Evolutionary conservation across 73 alveolate genomes (phyloP).

Genomic region (Tetrahymena malaccensis): DNA sequence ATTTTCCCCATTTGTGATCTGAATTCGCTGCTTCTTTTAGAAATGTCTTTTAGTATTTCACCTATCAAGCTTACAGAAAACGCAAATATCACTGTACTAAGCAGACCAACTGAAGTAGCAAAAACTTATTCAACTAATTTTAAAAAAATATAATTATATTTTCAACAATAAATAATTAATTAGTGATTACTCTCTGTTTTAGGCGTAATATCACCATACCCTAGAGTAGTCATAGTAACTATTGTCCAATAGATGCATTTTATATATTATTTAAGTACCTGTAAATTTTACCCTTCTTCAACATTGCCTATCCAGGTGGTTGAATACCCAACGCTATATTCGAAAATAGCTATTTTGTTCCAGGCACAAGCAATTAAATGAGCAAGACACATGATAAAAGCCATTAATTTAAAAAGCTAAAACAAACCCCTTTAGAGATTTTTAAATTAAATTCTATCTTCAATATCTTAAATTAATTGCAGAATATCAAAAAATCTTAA

Average conservation of each 20-base stretch:
- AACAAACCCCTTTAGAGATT: slow-evolving; percentile 3
- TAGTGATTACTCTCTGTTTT: not conserved
- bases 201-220: not conserved
- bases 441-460: slow-evolving; percentile 23
- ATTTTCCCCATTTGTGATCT: not conserved
- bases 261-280: slow-evolving; percentile 4
- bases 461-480: slow-evolving; percentile 18
- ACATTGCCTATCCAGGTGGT: not conserved
- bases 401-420: slow-evolving; percentile 17
- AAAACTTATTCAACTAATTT: not conserved
- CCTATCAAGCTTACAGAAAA: not conserved
- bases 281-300: not conserved
- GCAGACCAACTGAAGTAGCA: not conserved
- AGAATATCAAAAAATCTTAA: slow-evolving; percentile 6
- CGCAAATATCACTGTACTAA: not conserved
- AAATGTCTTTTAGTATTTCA: not conserved
- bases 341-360: slow-evolving; percentile 18
- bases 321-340: not conserved
- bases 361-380: slow-evolving; percentile 36
- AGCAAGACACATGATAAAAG: slow-evolving; percentile 10
- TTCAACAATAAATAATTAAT: not conserved
- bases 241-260: slow-evolving; percentile 31
- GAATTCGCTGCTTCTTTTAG: not conserved
- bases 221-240: slow-evolving; percentile 21
- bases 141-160: not conserved